Evolutionary conservation across 208 protist genomes (phyloP).

Genomic region (Angomonas ambiguus): DNA sequence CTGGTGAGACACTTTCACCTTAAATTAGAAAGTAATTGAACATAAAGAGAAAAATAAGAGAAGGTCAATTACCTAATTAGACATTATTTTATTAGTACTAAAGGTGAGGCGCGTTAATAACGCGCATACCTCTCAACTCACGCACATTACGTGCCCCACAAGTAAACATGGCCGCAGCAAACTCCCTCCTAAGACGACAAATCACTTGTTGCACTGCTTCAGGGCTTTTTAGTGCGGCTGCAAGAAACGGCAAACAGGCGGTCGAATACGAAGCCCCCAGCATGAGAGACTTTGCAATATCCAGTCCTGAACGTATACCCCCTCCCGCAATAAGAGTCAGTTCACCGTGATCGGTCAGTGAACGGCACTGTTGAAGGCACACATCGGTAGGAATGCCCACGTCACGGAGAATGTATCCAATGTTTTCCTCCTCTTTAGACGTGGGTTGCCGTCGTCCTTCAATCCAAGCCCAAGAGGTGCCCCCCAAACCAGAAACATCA

Average conservation of each 20-base stretch:
- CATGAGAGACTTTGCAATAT: slow-evolving; percentile 83
- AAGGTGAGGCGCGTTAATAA: slow-evolving; percentile 35
- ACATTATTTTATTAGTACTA: slow-evolving; percentile 14
- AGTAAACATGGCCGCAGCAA: slow-evolving; percentile 85
- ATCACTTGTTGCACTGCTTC: slow-evolving; percentile 70
- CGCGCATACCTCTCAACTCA: slow-evolving; percentile 54
- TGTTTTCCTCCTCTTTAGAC: slow-evolving; percentile 53
- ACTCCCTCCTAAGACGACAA: slow-evolving; percentile 68
- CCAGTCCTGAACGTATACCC: slow-evolving; percentile 83
- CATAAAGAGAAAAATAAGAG: neutral
- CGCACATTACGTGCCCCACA: slow-evolving; percentile 77
- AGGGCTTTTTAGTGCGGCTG: slow-evolving; percentile 66
- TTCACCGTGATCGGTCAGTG: slow-evolving; percentile 34
- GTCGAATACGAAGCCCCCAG: slow-evolving; percentile 80
- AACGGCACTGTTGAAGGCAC: slow-evolving; percentile 59
- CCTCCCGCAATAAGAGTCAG: slow-evolving; percentile 85
- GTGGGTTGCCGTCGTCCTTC: slow-evolving; percentile 75
- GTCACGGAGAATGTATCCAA: slow-evolving; percentile 86
- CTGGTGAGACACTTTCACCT: too few relatives aligned
- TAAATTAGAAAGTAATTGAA: too few relatives aligned
- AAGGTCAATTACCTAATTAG: neutral
- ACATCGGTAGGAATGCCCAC: slow-evolving; percentile 84
- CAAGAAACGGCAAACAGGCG: slow-evolving; percentile 87
- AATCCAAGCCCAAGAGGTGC: slow-evolving; percentile 92
- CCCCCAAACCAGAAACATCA: slow-evolving; percentile 86